Evolutionary conservation across 2,329 filamentous ascomycete genomes (phyloP).

Genomic region (Aspergillus sp.): DNA sequence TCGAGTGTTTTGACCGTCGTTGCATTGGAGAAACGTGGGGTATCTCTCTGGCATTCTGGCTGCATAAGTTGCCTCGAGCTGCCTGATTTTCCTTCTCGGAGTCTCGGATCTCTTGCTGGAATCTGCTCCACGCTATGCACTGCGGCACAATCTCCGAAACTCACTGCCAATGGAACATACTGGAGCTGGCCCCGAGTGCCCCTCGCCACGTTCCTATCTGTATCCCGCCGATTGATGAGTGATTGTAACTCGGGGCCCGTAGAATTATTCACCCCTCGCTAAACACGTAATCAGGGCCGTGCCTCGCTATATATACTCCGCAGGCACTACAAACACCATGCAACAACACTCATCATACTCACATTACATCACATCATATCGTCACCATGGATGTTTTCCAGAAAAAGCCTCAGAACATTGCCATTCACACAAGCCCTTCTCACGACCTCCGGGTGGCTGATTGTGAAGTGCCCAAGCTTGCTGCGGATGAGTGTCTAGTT

Average conservation of each 20-base stretch:
- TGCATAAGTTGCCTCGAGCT: neutral
- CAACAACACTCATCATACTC: neutral
- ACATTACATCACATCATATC: neutral
- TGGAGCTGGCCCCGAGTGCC: neutral
- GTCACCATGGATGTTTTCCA: conserved; percentile 16
- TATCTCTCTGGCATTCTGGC: neutral
- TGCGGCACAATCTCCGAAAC: neutral
- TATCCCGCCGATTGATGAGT: neutral
- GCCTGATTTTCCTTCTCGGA: neutral
- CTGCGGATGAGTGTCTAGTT: conserved; percentile 15
- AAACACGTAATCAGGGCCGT: neutral
- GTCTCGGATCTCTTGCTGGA: neutral
- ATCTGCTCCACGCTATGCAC: neutral
- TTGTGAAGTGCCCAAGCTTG: conserved; percentile 17
- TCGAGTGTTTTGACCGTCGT: neutral
- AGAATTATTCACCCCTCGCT: neutral
- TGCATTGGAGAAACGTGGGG: conserved; percentile 1
- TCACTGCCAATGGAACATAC: neutral
- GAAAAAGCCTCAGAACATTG: conserved; percentile 17
- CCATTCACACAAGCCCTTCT: conserved; percentile 19
- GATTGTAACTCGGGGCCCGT: neutral
- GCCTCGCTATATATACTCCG: neutral
- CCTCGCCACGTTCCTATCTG: neutral
- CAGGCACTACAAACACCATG: neutral
- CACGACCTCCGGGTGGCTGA: conserved; percentile 21